Conservation (phyloP, 176 grass and related monocot species). For the Elymus sibiricus region DNA sequence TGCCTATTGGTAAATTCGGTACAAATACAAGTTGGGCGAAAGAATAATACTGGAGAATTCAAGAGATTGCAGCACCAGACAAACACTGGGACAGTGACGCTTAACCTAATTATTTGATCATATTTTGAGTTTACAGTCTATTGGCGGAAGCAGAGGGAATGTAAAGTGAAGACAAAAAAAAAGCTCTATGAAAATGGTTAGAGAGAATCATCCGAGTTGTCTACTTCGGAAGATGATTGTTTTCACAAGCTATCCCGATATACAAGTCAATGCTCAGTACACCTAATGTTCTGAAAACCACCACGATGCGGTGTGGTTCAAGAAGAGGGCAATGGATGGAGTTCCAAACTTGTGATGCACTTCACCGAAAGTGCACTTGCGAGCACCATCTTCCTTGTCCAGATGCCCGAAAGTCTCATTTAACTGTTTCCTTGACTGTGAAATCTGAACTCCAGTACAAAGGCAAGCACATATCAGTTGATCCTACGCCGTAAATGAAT, state of each 20-base stretch:
- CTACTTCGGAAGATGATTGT: not conserved
- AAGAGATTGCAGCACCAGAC: not conserved
- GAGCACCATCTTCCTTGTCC: slow-evolving; percentile 11
- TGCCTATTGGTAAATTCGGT: not conserved
- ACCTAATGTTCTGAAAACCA: slow-evolving; percentile 3
- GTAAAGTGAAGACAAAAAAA: not conserved
- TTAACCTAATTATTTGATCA: not conserved
- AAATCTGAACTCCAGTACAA: slow-evolving; percentile 15
- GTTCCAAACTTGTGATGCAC: not conserved
- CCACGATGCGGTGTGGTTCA: not conserved
- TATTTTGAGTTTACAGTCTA: not conserved
- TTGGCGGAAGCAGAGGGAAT: not conserved
- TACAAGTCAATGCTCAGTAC: slow-evolving; percentile 5
- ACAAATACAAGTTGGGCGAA: not conserved
- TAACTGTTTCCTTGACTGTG: not conserved
- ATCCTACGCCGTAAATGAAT: not conserved
- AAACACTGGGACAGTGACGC: not conserved
- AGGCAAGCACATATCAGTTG: not conserved
- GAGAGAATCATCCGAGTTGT: not conserved
- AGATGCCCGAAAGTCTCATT: not conserved
- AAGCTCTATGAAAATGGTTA: not conserved
- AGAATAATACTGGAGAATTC: not conserved
- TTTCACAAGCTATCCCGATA: slow-evolving; percentile 3
- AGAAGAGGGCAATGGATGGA: slow-evolving; percentile 12
- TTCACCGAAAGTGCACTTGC: too few relatives aligned